These are phyloP conservation scores for Arthrobotrys musiformis DNA, from an alignment of 2,329 filamentous ascomycete genomes.

Conservation along the genomic window DNA sequence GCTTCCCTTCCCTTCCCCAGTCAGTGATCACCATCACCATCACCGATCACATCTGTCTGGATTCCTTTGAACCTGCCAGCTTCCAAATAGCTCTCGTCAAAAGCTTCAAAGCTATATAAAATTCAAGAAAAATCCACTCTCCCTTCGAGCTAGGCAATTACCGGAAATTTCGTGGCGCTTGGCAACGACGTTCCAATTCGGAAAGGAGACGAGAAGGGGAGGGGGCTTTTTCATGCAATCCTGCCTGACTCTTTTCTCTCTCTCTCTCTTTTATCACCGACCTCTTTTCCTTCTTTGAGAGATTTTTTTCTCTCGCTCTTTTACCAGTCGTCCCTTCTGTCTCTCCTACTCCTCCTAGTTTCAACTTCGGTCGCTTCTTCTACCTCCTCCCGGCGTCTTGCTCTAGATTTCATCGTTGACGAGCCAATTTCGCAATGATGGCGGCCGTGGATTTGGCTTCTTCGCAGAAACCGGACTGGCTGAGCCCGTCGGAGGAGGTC, in stretches of 20 bases:
- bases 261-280: slow-evolving; percentile 29
- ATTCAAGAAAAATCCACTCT: slow-evolving; percentile 14
- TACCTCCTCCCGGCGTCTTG: slow-evolving; percentile 1
- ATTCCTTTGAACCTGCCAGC: not conserved
- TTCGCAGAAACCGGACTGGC: slow-evolving; percentile 46
- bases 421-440: slow-evolving; percentile 24
- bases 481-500: slow-evolving; percentile 74
- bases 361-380: slow-evolving; percentile 8
- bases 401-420: slow-evolving; percentile 16
- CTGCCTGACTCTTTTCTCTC: slow-evolving; percentile 1
- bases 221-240: slow-evolving; percentile 29
- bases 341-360: slow-evolving; percentile 13
- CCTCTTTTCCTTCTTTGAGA: slow-evolving; percentile 13
- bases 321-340: slow-evolving; percentile 14
- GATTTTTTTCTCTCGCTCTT: slow-evolving; percentile 7
- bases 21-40: not conserved
- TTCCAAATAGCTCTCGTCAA: slow-evolving; percentile 18
- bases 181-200: slow-evolving; percentile 47
- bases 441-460: slow-evolving; percentile 45
- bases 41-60: not conserved
- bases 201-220: slow-evolving; percentile 49
- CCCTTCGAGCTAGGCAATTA: slow-evolving; percentile 38
- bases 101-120: slow-evolving; percentile 27
- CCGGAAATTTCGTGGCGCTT: slow-evolving; percentile 49
- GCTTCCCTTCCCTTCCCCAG: not conserved